Evolutionary conservation across 257 asterid genomes (phyloP).

Genomic region (Agastache rugosa): DNA sequence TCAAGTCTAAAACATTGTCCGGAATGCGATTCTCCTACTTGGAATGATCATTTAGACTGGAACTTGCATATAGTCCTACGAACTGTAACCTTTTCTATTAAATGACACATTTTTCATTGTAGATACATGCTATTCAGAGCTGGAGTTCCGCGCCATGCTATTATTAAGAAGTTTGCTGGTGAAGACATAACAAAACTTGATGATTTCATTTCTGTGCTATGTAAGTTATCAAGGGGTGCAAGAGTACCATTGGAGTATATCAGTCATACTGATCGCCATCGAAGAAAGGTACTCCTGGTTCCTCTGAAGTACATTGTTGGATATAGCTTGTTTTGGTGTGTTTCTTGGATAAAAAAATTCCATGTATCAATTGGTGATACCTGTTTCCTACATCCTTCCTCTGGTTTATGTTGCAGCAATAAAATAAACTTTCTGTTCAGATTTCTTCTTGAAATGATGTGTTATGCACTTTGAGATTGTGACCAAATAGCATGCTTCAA

Average conservation of each 20-base stretch:
- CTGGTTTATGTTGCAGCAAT: neutral
- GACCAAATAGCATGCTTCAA: neutral
- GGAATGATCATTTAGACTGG: slow-evolving; percentile 27
- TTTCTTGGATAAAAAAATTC: slow-evolving; percentile 3
- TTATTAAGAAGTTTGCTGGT: slow-evolving; percentile 96
- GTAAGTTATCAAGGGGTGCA: slow-evolving; percentile 90
- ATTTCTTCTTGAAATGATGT: neutral
- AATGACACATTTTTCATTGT: slow-evolving; percentile 35
- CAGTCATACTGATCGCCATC: slow-evolving; percentile 87
- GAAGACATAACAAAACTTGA: slow-evolving; percentile 82
- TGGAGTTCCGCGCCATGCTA: slow-evolving; percentile 96
- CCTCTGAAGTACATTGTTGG: slow-evolving; percentile 25
- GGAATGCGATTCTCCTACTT: slow-evolving; percentile 11
- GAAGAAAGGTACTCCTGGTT: slow-evolving; percentile 74
- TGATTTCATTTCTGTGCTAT: slow-evolving; percentile 75
- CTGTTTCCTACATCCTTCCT: neutral
- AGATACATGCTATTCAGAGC: slow-evolving; percentile 96
- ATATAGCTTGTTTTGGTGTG: slow-evolving; percentile 17
- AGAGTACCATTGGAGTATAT: slow-evolving; percentile 94
- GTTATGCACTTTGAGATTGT: neutral
- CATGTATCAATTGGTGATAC: slow-evolving; percentile 9
- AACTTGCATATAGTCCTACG: slow-evolving; percentile 5
- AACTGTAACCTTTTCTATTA: slow-evolving; percentile 19
- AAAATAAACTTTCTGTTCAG: neutral
- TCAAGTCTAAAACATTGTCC: neutral